phyloP scores from a whole-genome alignment of 2,329 filamentous ascomycete genomes.

The Trematosphaeria pertusa region DNA sequence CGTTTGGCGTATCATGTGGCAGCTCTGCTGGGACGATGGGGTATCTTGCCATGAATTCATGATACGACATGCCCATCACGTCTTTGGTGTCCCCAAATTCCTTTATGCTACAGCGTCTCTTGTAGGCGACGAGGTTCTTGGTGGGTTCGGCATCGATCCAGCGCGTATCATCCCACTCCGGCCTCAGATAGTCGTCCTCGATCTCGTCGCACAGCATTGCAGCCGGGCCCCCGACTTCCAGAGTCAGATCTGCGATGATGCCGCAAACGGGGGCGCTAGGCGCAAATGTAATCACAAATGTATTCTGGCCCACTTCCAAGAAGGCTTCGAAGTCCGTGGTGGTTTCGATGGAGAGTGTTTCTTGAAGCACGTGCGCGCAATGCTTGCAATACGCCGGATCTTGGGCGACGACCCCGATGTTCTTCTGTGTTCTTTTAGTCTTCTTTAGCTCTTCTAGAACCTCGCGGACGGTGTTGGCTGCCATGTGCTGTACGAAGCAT shows the following conservation, averaged over 20 bases:
- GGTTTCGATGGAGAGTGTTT: neutral
- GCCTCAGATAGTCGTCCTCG: neutral
- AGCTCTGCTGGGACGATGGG: neutral
- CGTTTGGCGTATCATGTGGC: neutral
- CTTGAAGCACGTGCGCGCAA: neutral
- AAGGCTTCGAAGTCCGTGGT: neutral
- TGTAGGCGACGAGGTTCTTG: neutral
- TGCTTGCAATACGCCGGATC: slow-evolving; percentile 6
- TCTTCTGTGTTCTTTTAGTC: neutral
- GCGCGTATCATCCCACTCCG: neutral
- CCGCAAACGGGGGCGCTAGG: neutral
- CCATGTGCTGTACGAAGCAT: slow-evolving; percentile 4
- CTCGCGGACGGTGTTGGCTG: slow-evolving; percentile 2
- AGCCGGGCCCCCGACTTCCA: neutral
- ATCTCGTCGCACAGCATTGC: slow-evolving; percentile 10
- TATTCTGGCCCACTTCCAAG: neutral
- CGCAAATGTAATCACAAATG: slow-evolving; percentile 6
- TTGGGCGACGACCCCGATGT: slow-evolving; percentile 3
- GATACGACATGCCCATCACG: neutral
- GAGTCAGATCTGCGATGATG: slow-evolving; percentile 4
- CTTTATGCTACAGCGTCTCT: neutral
- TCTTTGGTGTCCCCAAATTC: neutral
- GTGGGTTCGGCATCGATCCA: neutral
- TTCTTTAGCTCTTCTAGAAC: neutral
- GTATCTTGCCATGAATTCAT: neutral